Evolutionary conservation across 208 protist species (phyloP).

Genomic region (Tritrichomonas foetus): DNA sequence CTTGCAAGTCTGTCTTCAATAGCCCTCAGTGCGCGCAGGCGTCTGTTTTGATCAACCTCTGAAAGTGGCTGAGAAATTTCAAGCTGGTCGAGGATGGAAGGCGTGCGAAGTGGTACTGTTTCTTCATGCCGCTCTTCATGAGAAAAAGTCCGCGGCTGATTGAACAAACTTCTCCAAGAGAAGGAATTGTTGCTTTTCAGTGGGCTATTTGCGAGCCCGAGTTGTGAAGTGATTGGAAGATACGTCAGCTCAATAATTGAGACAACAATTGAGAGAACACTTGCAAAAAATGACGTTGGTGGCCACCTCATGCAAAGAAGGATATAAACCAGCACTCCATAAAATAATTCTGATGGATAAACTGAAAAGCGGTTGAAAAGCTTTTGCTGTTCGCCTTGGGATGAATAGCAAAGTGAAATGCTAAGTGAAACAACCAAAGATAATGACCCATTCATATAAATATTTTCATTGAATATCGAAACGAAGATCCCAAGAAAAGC

Average conservation of each 20-base stretch:
- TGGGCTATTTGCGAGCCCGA: background rate
- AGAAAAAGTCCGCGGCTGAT: background rate
- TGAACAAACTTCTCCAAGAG: background rate
- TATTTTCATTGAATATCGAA: no score
- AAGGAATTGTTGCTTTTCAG: background rate
- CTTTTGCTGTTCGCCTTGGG: background rate
- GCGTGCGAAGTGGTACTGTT: background rate
- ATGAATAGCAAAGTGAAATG: background rate
- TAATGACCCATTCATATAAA: background rate
- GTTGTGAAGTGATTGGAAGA: no score
- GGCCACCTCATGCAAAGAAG: background rate
- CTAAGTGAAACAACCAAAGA: background rate
- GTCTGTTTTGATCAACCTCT: background rate
- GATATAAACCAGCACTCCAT: background rate
- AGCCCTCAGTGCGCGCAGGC: background rate
- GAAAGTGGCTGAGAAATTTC: background rate
- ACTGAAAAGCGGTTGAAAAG: background rate
- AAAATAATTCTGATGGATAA: background rate
- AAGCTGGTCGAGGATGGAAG: background rate
- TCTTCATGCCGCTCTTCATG: background rate
- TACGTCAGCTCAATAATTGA: background rate
- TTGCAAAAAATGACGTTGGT: background rate
- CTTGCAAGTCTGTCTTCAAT: slow-evolving; percentile 37
- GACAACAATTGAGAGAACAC: background rate
- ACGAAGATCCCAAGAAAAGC: no score